Base-by-base conservation (phyloP, 148 eudicot genomes). In the Fagopyrum tataricum region DNA sequence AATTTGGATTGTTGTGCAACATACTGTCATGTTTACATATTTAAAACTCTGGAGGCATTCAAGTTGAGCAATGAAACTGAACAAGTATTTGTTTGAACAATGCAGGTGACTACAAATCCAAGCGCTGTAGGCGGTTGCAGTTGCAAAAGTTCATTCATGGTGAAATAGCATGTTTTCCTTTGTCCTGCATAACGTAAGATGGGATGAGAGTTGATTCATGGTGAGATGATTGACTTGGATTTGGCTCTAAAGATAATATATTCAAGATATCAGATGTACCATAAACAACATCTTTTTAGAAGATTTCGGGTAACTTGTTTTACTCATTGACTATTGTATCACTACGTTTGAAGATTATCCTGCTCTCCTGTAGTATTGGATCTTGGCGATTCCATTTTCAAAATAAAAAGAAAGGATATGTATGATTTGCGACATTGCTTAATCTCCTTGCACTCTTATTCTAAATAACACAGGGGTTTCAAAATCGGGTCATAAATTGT, bases 71-170 rank as follows among this genome's bases (percentile, higher is more conserved):
- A 26, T 61, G 41, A 26, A 26, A 61, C 24, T 61, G 39, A 61
- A 61, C 12, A 20, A 43, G 17, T 39, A 42, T 43, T 21, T 69
- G 13, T 40, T 78, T 44, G 4, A 73, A 73, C 69, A 37, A 59
- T 84, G 84, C 89, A 93, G 97, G 98, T 93, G 72, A 70, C 86
- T n/a, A 75, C 85, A 71, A 93, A 93, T 84, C 98, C 97, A 73
- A 92, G 97, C 79, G 97, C 97, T 59, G 91, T 92, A 26, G 95
- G 97, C 77, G 97, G 97, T 26, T 92, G 97, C 80, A 86, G 97
- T 73, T 92, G 97, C 79, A 92, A 92, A 80, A 92, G 91, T 74
- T 93, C 98, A 26, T 93, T 93, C 81, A 91, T 87, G 94, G 91
- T 86, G 76, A 84, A 91, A 80, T 83, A 87, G 44, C 67, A 12